These are phyloP conservation scores for Calendula officinalis DNA, from an alignment of 129 eudicot genomes.

Conservation along the genomic window DNA sequence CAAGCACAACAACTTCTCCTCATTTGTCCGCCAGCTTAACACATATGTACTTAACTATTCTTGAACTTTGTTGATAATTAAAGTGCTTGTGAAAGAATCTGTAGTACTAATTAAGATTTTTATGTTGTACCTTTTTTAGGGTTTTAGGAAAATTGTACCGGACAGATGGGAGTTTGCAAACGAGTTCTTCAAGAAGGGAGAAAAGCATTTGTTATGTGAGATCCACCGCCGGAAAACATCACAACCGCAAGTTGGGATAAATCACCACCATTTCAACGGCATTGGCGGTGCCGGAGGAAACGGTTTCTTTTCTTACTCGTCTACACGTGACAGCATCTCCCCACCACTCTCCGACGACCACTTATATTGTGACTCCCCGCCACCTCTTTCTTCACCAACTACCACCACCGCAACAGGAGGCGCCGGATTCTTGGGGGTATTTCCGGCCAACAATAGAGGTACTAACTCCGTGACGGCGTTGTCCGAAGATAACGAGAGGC, in stretches of 20 bases:
- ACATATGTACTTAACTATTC: slow-evolving; percentile 65
- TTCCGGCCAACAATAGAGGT: slow-evolving; percentile 12
- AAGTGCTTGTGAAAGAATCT: neutral
- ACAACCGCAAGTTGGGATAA: slow-evolving; percentile 52
- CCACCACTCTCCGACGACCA: slow-evolving; percentile 83
- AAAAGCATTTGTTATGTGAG: slow-evolving; percentile 82
- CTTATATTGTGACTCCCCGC: slow-evolving; percentile 44
- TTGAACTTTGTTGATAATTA: neutral
- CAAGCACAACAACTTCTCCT: slow-evolving; percentile 96
- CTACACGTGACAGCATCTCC: slow-evolving; percentile 61
- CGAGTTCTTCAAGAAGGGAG: slow-evolving; percentile 81
- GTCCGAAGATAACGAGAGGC: slow-evolving; percentile 83
- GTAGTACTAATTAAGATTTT: slow-evolving; percentile 7
- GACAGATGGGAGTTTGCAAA: slow-evolving; percentile 99
- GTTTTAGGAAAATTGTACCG: slow-evolving; percentile 92
- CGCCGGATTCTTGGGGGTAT: slow-evolving; percentile 15
- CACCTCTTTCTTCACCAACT: slow-evolving; percentile 51
- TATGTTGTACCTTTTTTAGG: slow-evolving; percentile 39
- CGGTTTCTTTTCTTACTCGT: slow-evolving; percentile 48
- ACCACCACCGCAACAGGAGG: slow-evolving; percentile 18
- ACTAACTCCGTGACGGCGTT: slow-evolving; percentile 52
- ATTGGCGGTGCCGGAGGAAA: slow-evolving; percentile 12
- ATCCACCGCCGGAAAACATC: slow-evolving; percentile 90
- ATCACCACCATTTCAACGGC: slow-evolving; percentile 59
- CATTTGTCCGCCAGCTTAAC: slow-evolving; percentile 96